phyloP scores from a whole-genome alignment of 2,329 filamentous ascomycete genomes.

The Colletotrichum siamense region DNA sequence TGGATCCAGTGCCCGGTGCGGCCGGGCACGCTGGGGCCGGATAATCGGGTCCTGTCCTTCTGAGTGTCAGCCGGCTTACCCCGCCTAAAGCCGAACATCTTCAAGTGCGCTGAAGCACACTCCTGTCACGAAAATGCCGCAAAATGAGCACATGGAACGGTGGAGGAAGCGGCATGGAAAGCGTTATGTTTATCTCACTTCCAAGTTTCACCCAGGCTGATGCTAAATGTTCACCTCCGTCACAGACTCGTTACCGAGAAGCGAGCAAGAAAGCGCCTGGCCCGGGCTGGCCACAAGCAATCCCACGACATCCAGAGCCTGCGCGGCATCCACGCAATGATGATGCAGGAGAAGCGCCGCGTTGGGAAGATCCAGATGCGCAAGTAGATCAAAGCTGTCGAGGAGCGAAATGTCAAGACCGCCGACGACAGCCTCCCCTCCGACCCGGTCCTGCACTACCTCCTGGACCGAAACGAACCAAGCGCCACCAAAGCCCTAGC shows the following conservation, averaged over 20 bases:
- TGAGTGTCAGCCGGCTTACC: background rate
- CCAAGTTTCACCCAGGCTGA: rapidly evolving
- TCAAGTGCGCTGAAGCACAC: background rate
- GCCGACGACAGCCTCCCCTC: rapidly evolving
- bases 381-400: rapidly evolving
- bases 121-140: background rate
- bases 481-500: background rate
- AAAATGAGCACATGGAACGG: background rate
- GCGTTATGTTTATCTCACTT: background rate
- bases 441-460: background rate
- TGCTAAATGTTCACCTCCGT: rapidly evolving
- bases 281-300: background rate
- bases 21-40: background rate
- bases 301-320: background rate
- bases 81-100: background rate
- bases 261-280: background rate
- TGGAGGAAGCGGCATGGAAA: background rate
- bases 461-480: background rate
- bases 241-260: background rate
- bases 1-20: background rate
- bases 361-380: too few species aligned
- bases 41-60: background rate
- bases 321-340: background rate
- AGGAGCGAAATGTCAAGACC: background rate
- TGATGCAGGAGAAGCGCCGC: too few species aligned